Conservation (phyloP, 148 eudicot species). For the Silene conica region DNA sequence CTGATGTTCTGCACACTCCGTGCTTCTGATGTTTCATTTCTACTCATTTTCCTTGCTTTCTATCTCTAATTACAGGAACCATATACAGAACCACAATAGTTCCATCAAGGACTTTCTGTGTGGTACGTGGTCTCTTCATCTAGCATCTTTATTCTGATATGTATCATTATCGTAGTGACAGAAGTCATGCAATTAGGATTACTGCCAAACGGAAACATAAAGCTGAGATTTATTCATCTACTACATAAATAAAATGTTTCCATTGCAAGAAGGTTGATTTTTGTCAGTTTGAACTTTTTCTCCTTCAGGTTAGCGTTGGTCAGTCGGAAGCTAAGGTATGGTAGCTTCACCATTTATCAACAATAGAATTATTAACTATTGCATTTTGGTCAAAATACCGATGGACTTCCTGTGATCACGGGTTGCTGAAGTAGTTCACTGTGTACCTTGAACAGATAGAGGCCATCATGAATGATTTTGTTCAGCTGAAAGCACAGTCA, state of each 20-base stretch:
- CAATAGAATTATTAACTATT: background rate
- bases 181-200: slow-evolving; percentile 1
- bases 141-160: background rate
- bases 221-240: background rate
- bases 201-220: background rate
- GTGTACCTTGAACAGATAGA: slow-evolving; percentile 58
- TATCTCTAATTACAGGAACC: slow-evolving; percentile 62
- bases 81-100: slow-evolving; percentile 80
- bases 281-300: slow-evolving; percentile 14
- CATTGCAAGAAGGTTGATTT: slow-evolving; percentile 1
- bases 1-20: background rate
- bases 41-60: background rate
- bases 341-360: background rate
- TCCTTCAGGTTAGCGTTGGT: slow-evolving; percentile 85
- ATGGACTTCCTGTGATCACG: background rate
- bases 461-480: slow-evolving; percentile 93
- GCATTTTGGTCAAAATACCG: slow-evolving; percentile 7
- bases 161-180: slow-evolving; percentile 4
- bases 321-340: slow-evolving; percentile 95
- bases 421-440: slow-evolving; percentile 4
- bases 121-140: slow-evolving; percentile 44
- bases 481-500: slow-evolving; percentile 87
- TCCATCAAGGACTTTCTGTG: slow-evolving; percentile 90
- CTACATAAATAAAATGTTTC: background rate
- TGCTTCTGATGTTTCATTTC: background rate